Evolutionary conservation across 495 filamentous ascomycete genomes (phyloP).

Genomic region (Trichodelitschia bisporula): DNA sequence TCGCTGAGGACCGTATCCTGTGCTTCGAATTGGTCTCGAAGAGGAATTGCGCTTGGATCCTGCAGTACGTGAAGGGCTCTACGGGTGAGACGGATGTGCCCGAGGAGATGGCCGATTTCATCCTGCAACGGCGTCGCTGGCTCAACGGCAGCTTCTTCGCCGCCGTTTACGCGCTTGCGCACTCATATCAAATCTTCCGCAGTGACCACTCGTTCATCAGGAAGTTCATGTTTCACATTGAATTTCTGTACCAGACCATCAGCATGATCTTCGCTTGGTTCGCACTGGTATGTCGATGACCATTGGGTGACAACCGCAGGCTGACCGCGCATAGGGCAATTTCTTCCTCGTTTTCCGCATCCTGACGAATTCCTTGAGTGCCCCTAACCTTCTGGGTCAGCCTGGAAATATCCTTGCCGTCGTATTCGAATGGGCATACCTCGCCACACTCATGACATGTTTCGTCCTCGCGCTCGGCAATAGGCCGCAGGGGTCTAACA

Average conservation of each 20-base stretch:
- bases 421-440: constrained; percentile 90
- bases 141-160: constrained; percentile 98
- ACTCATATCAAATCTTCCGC: constrained; percentile 86
- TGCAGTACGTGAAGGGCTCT: constrained; percentile 94
- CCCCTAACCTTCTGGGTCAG: constrained; percentile 37
- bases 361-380: constrained; percentile 61
- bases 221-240: constrained; percentile 72
- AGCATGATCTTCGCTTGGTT: constrained; percentile 99
- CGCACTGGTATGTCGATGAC: constrained; percentile 35
- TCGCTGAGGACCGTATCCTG: constrained; percentile 96
- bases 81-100: constrained; percentile 97
- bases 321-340: too few species aligned
- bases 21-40: constrained; percentile 98
- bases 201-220: constrained; percentile 71
- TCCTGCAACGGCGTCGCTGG: constrained; percentile 90
- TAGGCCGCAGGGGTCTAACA: constrained; percentile 78
- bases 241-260: constrained; percentile 83
- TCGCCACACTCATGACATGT: constrained; percentile 73
- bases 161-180: constrained; percentile 79
- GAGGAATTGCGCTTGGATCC: constrained; percentile 85
- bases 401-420: constrained; percentile 60
- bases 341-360: constrained; percentile 99
- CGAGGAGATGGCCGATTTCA: constrained; percentile 79
- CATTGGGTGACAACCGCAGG: background rate
- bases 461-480: constrained; percentile 93